A percentile compares a stretch with the other conserved stretches of the same genome.
Conservation (phyloP, 2,329 filamentous ascomycete species). For the Aspergillus intermedius region DNA sequence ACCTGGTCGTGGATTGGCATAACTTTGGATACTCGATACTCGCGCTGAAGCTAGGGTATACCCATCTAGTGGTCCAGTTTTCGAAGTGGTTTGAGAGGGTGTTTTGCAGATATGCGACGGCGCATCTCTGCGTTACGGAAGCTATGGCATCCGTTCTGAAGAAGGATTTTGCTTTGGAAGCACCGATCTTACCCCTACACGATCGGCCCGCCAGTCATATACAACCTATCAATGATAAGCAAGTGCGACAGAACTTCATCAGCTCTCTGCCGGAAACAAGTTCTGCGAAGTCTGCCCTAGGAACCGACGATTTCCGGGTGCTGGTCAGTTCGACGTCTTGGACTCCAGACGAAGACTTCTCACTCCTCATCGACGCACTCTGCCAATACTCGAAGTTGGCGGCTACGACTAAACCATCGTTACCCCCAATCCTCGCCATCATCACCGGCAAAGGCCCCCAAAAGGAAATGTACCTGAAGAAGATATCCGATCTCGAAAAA, state of each 20-base stretch:
- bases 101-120: conserved; percentile 61
- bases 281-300: conserved; percentile 53
- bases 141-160: conserved; percentile 76
- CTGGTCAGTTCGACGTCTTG: conserved; percentile 93
- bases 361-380: conserved; percentile 74
- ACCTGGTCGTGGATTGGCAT: conserved; percentile 92
- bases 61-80: conserved; percentile 68
- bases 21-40: conserved; percentile 97
- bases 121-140: conserved; percentile 80
- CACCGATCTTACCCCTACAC: conserved; percentile 66
- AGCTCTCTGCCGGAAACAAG: conserved; percentile 58
- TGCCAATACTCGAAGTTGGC: conserved; percentile 60
- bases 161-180: conserved; percentile 58
- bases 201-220: conserved; percentile 83
- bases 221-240: conserved; percentile 54
- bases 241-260: conserved; percentile 55
- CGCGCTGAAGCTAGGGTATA: conserved; percentile 55
- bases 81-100: conserved; percentile 71
- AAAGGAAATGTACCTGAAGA: conserved; percentile 64
- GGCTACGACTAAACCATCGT: conserved; percentile 36
- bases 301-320: conserved; percentile 56
- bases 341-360: conserved; percentile 96
- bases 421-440: conserved; percentile 70
- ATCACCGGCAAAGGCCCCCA: conserved; percentile 94
- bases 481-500: conserved; percentile 56